Evolutionary conservation across 495 filamentous ascomycete genomes (phyloP), one percentile per base, ranked within the genome.

Genomic region (Aspergillus nanangensis): DNA sequence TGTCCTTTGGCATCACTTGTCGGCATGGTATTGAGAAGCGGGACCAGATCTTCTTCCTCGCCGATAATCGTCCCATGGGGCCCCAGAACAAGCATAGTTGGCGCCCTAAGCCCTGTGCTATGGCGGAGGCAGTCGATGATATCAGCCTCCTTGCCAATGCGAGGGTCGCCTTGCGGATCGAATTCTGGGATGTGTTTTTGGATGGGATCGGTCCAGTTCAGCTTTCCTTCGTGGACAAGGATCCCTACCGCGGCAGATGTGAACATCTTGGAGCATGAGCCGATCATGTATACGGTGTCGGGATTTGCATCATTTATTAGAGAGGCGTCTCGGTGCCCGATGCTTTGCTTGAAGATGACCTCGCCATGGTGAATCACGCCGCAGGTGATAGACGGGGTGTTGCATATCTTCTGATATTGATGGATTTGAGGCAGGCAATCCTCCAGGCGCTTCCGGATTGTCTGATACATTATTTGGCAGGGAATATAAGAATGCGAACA

Each of bases 121-220:
- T 78, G 76, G 10, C 67, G 68, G 7, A 74, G 56, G 21, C 59
- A 55, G 53, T 76, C 75, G 35, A 75, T 63, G 40, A 79, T 56
- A 3, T 66, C 74, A 0, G 70, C 57, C 44, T 70, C 34, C 36
- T 55, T 18, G 4, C 48, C 45, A 47, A 63, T 52, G 3, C 40
- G 45, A 10, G 38, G 23, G 31, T 60, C 42, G 17, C 40, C 41
- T 2, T 18, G 8, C 5, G 57, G 56, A 17, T 50, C 32, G 29
- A 68, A 67, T 0, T 55, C 39, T 5, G 60, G 56, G 19, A 66
- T 9, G 35, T 57, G 32, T 34, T 51, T 44, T 11, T 33, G 23
- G 9, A 68, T 34, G 3, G 34, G 45, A 18, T 53, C 52, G 24
- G 41, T 32, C 47, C 68, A 65, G 13, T 33, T 8, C 8, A 64